phyloP scores from a whole-genome alignment of 306 rosid genomes.

The Nissolia schottii region DNA sequence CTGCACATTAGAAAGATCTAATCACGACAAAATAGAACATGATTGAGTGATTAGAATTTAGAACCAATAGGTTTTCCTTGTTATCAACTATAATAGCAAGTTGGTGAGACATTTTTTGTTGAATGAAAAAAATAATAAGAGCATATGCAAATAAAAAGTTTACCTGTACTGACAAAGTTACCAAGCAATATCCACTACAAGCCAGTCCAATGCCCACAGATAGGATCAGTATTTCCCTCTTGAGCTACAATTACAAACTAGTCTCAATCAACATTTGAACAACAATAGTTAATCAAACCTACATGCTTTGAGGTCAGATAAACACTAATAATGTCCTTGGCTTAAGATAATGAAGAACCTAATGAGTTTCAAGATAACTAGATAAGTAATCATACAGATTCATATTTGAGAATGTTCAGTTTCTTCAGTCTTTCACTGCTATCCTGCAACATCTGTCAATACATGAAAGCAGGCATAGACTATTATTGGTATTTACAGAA shows the following conservation, averaged over 20 bases:
- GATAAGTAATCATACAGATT: slow-evolving; percentile 95
- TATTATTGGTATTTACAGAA: background rate
- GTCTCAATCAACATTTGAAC: background rate
- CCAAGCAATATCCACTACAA: slow-evolving; percentile 75
- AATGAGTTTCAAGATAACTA: slow-evolving; percentile 41
- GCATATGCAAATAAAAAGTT: background rate
- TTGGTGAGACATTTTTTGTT: background rate
- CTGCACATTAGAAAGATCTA: slow-evolving; percentile 31
- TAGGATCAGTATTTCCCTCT: slow-evolving; percentile 78
- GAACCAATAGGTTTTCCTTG: background rate
- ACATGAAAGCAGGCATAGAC: slow-evolving; percentile 11
- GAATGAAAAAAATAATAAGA: background rate
- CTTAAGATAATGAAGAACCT: slow-evolving; percentile 31
- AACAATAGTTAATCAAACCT: slow-evolving; percentile 10
- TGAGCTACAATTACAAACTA: slow-evolving; percentile 51
- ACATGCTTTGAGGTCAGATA: background rate
- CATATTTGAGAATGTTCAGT: slow-evolving; percentile 78
- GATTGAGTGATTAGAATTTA: background rate
- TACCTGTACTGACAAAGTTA: slow-evolving; percentile 83
- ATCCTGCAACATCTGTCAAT: slow-evolving; percentile 52
- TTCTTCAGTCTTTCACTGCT: slow-evolving; percentile 72
- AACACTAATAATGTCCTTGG: background rate
- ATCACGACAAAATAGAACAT: background rate
- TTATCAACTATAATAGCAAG: background rate
- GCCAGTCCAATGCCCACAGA: slow-evolving; percentile 79